A percentile compares a stretch with the other conserved stretches of the same genome.
Conservation (phyloP, 2,329 filamentous ascomycete genomes). For the Colletotrichum sp. region DNA sequence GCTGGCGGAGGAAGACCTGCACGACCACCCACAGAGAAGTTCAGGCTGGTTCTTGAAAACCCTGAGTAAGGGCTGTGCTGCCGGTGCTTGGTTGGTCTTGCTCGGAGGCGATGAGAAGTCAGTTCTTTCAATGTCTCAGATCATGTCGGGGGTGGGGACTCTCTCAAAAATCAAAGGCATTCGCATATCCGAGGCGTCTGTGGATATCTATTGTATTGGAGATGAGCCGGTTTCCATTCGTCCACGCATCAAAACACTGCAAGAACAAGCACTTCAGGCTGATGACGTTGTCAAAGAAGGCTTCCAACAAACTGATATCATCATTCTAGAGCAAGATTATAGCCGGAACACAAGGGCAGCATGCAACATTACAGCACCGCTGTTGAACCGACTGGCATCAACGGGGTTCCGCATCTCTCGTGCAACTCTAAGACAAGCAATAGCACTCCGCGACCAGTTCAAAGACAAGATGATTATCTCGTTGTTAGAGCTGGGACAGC, state of each 20-base stretch:
- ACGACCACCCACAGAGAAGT: neutral
- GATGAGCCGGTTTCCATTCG: neutral
- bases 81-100: neutral
- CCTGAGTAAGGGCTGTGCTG: neutral
- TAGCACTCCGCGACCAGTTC: neutral
- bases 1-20: neutral
- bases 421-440: constrained; percentile 17
- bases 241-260: neutral
- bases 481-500: constrained; percentile 30
- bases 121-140: neutral
- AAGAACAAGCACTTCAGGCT: neutral
- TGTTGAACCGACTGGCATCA: neutral
- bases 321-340: neutral
- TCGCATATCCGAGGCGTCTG: neutral
- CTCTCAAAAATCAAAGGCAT: neutral
- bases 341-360: neutral
- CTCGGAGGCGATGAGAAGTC: neutral
- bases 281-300: neutral
- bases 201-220: neutral
- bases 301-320: neutral
- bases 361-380: neutral
- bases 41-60: neutral
- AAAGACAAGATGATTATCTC: constrained; percentile 28
- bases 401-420: constrained; percentile 15
- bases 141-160: neutral